Evolutionary conservation across 108 stramenopile species (phyloP).

Genomic region (Chaetoceros tenuissimus): DNA sequence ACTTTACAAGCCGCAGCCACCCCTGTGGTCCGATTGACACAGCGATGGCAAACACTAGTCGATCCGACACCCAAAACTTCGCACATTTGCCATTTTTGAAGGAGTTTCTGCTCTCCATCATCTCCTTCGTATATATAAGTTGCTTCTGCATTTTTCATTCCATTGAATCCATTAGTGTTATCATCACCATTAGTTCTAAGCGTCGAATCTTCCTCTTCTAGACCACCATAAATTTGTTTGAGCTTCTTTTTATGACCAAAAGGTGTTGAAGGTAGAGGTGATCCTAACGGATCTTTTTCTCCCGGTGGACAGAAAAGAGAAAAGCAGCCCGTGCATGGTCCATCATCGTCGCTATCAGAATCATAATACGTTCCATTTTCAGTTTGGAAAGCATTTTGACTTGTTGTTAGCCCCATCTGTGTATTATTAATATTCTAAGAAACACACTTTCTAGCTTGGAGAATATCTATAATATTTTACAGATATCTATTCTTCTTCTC

Average conservation of each 20-base stretch:
- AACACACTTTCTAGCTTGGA: too few relatives aligned
- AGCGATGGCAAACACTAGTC: constrained; percentile 91
- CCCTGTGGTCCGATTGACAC: constrained; percentile 44
- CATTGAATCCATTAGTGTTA: neutral
- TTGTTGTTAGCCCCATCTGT: too few relatives aligned
- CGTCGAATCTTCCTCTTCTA: neutral
- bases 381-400: too few relatives aligned
- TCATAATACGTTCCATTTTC: too few relatives aligned
- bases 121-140: neutral
- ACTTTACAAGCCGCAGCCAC: constrained; percentile 90
- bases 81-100: constrained; percentile 76
- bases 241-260: neutral
- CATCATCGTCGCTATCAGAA: too few relatives aligned
- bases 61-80: constrained; percentile 95
- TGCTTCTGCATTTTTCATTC: neutral
- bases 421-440: too few relatives aligned
- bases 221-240: neutral
- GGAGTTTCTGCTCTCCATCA: constrained; percentile 57
- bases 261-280: neutral
- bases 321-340: too few relatives aligned
- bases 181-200: neutral
- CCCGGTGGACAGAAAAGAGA: neutral
- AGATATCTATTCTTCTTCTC: too few relatives aligned
- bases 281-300: neutral
- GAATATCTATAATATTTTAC: too few relatives aligned